Base-by-base conservation (phyloP, 2,329 filamentous ascomycete species). In the Alternaria consortialis region DNA sequence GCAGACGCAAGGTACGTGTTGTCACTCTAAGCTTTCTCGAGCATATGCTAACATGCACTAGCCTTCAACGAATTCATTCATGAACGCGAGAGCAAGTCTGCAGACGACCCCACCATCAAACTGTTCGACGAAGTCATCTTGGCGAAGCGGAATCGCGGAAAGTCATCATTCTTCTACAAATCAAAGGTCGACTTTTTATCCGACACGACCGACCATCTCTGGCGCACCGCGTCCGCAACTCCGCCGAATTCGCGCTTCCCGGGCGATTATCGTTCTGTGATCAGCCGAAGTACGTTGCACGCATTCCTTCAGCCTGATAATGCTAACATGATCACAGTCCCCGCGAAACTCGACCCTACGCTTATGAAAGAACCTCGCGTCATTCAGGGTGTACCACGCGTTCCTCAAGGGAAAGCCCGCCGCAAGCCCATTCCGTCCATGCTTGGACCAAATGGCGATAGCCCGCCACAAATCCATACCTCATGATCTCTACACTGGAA, bases 321-420 rank as follows among this genome's bases (percentile, higher is more conserved):
- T 39, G n/a, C 81, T 56, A 86, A 42, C 85, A 85, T n/a, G 86
- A n/a, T 23, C 31, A 11, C 55, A 88, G 87, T 92, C 37, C 95
- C 95, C 5, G 88, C 92, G 7, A 94, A 92, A 73, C 85, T 99
- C 9, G 95, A 99, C 72, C 86, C 90, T 4, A 87, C 88, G 13
- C 83, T 97, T 47, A 97, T 98, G 93, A 92, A 93, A 77, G 94
- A 97, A 79, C 94, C 94, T 31, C 87, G 94, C 59, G 89, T 92
- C 64, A 94, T 97, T 39, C 93, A 97, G 77, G 94, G 94, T 36
- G 89, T 93, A n/a, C 93, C 93, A 29, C 80, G 86, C 59, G 82
- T 87, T 15, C 83, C 84, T 53, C 77, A 79, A 61, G 77, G 77
- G n/a, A 80, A 83, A 66, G 81, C 83, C 25, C 80, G 80, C 56